A percentile compares a stretch with the other conserved stretches of the same genome.
Evolutionary conservation across 345 rosid genomes (phyloP).

Genomic region (Hibiscus trionum): DNA sequence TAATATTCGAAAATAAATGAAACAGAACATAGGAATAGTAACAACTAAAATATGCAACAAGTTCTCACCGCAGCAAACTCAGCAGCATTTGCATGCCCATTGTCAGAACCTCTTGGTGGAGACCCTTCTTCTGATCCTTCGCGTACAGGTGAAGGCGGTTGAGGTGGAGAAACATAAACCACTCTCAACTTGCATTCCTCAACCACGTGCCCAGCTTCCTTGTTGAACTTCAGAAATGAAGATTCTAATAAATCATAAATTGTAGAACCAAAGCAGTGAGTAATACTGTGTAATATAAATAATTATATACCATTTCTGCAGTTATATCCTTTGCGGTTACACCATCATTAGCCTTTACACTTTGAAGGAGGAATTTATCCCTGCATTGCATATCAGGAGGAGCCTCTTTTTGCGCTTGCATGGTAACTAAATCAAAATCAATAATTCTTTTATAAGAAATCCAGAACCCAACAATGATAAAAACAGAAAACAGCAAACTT

Average conservation of each 20-base stretch:
- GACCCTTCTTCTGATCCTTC: conserved; percentile 83
- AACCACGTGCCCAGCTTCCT: conserved; percentile 53
- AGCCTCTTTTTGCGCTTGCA: conserved; percentile 90
- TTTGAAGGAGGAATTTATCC: conserved; percentile 80
- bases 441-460: background rate
- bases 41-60: background rate
- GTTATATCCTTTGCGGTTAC: conserved; percentile 53
- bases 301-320: conserved; percentile 54
- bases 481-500: background rate
- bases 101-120: conserved; percentile 65
- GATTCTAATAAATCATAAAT: conserved; percentile 2
- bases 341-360: conserved; percentile 51
- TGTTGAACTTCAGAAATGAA: conserved; percentile 43
- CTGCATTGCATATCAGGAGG: conserved; percentile 80
- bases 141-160: conserved; percentile 66
- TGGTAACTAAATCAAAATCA: conserved; percentile 45
- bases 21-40: background rate
- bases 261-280: background rate
- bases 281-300: background rate
- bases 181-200: conserved; percentile 79
- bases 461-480: background rate
- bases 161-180: conserved; percentile 66
- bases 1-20: background rate
- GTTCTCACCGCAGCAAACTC: conserved; percentile 53
- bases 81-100: conserved; percentile 32